Conservation (phyloP, 2,329 filamentous ascomycete genomes). For the Arthrobotrys conoides region DNA sequence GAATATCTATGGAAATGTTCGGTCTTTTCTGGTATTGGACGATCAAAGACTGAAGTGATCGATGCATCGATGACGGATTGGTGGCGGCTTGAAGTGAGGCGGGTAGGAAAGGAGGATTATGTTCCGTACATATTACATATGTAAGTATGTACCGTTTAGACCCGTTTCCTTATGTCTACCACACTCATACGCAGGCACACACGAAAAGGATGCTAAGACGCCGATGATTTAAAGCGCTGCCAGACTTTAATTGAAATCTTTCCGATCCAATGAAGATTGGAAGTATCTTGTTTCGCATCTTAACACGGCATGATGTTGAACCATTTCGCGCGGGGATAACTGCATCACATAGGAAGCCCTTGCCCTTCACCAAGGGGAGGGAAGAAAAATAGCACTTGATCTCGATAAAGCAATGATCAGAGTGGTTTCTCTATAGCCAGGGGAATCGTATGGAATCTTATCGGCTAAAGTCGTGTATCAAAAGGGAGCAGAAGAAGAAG, state of each 20-base stretch:
- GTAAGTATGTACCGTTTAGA: no score
- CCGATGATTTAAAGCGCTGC: constrained; percentile 10
- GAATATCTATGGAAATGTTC: constrained; percentile 29
- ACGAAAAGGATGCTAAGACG: constrained; percentile 1
- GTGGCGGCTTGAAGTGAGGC: constrained; percentile 15
- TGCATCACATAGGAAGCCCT: background rate
- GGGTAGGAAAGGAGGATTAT: constrained; percentile 12
- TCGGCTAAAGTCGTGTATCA: constrained; percentile 17
- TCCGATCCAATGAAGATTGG: constrained; percentile 20
- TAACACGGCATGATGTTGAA: constrained; percentile 22
- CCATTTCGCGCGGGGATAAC: constrained; percentile 24
- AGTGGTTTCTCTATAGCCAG: background rate
- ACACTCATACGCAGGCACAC: background rate
- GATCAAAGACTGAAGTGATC: constrained; percentile 17
- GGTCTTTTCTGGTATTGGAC: constrained; percentile 14
- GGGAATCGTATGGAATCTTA: background rate
- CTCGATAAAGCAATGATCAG: background rate
- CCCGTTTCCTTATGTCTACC: background rate
- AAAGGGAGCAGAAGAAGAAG: background rate
- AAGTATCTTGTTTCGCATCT: background rate
- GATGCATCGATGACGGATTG: constrained; percentile 12
- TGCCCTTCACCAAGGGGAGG: background rate
- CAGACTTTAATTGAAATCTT: constrained; percentile 15
- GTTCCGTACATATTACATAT: no score
- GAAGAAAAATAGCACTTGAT: background rate